Base-by-base conservation (phyloP, 106 monocot species). In the Triglochin maritima region DNA sequence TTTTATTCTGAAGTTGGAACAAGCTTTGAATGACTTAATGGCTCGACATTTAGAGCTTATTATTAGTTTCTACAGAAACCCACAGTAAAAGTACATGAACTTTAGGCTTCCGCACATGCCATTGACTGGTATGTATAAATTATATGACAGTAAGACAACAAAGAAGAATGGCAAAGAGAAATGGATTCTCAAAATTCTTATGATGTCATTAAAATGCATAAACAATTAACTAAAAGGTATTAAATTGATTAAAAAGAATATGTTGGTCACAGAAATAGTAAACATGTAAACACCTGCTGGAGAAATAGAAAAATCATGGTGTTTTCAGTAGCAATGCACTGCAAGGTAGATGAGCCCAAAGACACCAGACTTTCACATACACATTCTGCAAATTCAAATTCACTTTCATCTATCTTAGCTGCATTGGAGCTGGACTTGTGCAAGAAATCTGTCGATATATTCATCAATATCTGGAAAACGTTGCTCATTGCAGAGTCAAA, bases 341-440 rank as follows among this genome's bases (percentile, higher is more conserved):
- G 86, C 76, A 92, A 63, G 65, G 81, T 80, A 57, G 81, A 84
- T 77, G 86, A 82, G 57, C 88, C 98, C 73, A 98, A 79, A 67
- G 80, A 74, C 44, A 84, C 82, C 91, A 98, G 86, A 63, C 77
- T 84, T 67, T 98, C 98, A 79, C 88, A 98, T 72, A 86, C 65
- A 71, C 78, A 81, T 77, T 88, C 88, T 16, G 76, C 68, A 79
- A 88, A 92, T 70, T 86, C 88, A 71, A 79, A 76, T 69, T 98
- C 98, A 56, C 50, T 84, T 70, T 86, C 92, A 84, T 98, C 92
- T 63, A 82, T 75, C 57, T 63, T 56, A 69, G 56, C 77, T 65
- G 71, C 42, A 72, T 62, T 60, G n/a, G 75, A 75, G 63, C 53
- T 77, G 47, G 79, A 92, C 84, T 70, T 84, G 64, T 63, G 69